phyloP scores from a whole-genome alignment of 2,329 filamentous ascomycete genomes.

The Proliferodiscus dingleyae region DNA sequence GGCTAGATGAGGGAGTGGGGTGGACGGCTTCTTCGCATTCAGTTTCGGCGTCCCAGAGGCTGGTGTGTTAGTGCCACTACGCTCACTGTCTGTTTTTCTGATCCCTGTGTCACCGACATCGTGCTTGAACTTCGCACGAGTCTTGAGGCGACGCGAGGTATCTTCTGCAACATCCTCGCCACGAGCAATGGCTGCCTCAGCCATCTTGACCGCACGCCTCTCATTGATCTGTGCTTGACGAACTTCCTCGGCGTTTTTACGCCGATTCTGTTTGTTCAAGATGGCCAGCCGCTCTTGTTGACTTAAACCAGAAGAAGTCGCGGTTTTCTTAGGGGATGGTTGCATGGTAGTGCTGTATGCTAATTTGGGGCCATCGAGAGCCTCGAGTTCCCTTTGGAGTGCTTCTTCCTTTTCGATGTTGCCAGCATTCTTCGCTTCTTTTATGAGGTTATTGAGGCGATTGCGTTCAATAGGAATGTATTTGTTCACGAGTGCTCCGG shows the following conservation, averaged over 20 bases:
- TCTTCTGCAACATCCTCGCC: constrained; percentile 59
- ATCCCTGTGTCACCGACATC: constrained; percentile 48
- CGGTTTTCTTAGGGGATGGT: constrained; percentile 45
- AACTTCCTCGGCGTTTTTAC: constrained; percentile 82
- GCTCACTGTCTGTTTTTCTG: constrained; percentile 46
- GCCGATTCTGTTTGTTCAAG: constrained; percentile 79
- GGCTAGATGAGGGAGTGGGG: constrained; percentile 47
- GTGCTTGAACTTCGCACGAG: constrained; percentile 63
- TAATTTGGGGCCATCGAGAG: constrained; percentile 62
- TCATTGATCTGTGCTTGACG: constrained; percentile 86
- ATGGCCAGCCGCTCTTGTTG: constrained; percentile 80
- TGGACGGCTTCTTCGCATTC: constrained; percentile 38
- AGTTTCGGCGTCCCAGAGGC: constrained; percentile 41
- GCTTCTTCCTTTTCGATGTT: constrained; percentile 53
- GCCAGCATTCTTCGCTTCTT: constrained; percentile 59
- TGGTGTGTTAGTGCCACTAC: constrained; percentile 48
- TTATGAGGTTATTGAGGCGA: constrained; percentile 58
- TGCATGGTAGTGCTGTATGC: constrained; percentile 66
- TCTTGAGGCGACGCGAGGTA: constrained; percentile 57
- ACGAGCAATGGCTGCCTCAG: constrained; percentile 55
- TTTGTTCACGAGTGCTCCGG: constrained; percentile 61
- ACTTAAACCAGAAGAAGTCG: constrained; percentile 43
- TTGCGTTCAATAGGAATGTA: constrained; percentile 65
- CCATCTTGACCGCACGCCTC: constrained; percentile 56
- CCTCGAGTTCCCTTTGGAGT: constrained; percentile 56